These are phyloP conservation scores for Oryza meyeriana DNA, from an alignment of 176 grass and related monocot species.

Conservation along the genomic window DNA sequence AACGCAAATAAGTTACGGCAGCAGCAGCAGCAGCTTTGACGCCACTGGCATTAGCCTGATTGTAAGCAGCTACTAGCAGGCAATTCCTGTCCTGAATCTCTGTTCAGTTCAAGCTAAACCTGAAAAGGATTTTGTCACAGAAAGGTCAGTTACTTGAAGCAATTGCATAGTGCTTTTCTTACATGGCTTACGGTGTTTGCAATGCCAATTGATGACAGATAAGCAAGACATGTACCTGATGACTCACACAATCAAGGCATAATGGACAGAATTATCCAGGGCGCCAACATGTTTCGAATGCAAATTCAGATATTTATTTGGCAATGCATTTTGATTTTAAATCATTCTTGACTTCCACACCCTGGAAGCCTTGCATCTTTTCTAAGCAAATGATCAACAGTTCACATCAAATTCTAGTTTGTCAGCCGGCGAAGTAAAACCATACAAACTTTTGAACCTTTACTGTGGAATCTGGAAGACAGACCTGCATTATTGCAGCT, in stretches of 20 bases:
- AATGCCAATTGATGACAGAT: neutral
- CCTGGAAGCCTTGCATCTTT: neutral
- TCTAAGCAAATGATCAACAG: neutral
- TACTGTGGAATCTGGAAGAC: neutral
- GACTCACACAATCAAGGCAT: neutral
- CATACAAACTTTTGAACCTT: neutral
- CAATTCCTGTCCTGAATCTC: neutral
- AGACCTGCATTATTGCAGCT: neutral
- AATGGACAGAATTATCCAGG: neutral
- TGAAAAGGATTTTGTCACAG: neutral
- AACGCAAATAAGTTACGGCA: neutral
- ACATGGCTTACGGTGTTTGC: neutral
- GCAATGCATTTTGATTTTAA: neutral
- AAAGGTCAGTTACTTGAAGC: neutral
- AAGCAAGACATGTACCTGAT: neutral
- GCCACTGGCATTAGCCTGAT: neutral
- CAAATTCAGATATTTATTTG: too few species aligned
- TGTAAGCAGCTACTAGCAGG: neutral
- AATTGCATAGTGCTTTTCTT: neutral
- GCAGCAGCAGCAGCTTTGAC: slow-evolving; percentile 16
- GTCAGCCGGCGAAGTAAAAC: neutral
- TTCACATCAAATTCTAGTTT: neutral
- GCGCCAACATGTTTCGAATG: too few species aligned
- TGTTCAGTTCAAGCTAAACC: slow-evolving; percentile 56
- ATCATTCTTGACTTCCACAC: neutral